Conservation (phyloP, 2,329 filamentous ascomycete species). For the Rhynchosporium graminicola region DNA sequence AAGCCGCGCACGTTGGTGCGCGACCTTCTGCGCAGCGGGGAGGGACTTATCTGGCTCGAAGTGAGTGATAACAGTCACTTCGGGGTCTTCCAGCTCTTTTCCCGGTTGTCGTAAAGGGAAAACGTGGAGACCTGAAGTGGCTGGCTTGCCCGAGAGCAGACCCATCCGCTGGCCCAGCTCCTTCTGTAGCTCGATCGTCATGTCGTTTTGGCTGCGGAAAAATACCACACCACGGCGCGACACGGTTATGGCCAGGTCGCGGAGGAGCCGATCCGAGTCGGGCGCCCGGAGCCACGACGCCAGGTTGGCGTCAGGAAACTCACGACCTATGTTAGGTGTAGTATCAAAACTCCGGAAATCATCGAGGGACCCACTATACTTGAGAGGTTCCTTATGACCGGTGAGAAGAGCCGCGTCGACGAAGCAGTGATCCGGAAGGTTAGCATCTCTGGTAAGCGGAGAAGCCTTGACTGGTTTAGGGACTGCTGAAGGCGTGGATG, state of each 20-base stretch:
- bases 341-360: background rate
- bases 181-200: constrained; percentile 66
- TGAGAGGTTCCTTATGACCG: background rate
- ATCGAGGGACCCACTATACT: background rate
- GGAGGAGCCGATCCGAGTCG: background rate
- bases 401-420: no score
- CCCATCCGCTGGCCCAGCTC: constrained; percentile 62
- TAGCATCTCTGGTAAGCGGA: no score
- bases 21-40: no score
- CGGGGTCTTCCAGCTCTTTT: no score
- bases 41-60: constrained; percentile 55
- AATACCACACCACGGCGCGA: constrained; percentile 71
- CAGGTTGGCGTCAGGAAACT: background rate
- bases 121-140: constrained; percentile 58
- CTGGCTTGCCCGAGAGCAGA: constrained; percentile 57
- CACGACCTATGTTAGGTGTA: background rate
- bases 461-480: no score
- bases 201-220: constrained; percentile 63
- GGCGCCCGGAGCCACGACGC: background rate
- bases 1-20: no score
- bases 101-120: no score
- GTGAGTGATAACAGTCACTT: constrained; percentile 66
- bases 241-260: constrained; percentile 53
- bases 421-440: no score
- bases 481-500: no score